These are phyloP conservation scores for Beauveria medogensis DNA, from an alignment of 2,329 filamentous ascomycete species.

Conservation along the genomic window DNA sequence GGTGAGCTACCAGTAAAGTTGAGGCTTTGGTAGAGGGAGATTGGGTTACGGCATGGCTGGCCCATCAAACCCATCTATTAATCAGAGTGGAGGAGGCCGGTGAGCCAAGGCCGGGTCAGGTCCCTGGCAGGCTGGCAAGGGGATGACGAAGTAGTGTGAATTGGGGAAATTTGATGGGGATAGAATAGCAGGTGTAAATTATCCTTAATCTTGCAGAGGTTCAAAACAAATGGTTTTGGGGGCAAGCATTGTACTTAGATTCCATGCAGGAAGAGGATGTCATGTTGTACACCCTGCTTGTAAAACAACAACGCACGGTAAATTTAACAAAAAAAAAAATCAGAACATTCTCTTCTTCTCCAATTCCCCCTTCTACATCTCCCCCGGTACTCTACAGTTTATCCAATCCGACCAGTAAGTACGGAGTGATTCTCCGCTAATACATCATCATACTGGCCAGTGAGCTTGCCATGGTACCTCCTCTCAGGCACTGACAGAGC, in stretches of 20 bases:
- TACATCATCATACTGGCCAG: not conserved
- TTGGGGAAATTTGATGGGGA: constrained; percentile 10
- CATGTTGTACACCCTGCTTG: too few species aligned
- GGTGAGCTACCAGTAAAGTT: not conserved
- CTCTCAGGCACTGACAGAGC: not conserved
- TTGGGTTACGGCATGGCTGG: not conserved
- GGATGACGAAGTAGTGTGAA: constrained; percentile 1
- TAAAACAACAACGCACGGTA: too few species aligned
- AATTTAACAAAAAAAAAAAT: too few species aligned
- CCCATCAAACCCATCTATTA: not conserved
- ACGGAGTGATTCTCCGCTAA: too few species aligned
- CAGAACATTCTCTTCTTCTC: too few species aligned
- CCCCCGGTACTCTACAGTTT: too few species aligned
- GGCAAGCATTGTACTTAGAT: not conserved
- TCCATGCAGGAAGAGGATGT: too few species aligned
- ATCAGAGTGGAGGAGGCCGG: not conserved
- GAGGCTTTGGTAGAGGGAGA: not conserved
- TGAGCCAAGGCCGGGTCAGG: not conserved
- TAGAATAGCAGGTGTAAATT: not conserved
- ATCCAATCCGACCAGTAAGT: too few species aligned
- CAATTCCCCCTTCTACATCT: too few species aligned
- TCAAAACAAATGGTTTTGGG: not conserved
- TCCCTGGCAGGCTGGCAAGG: not conserved
- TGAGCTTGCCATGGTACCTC: not conserved
- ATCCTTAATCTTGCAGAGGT: not conserved